phyloP scores from a whole-genome alignment of 441 rosid species.

The Pelargonium fulgidum region DNA sequence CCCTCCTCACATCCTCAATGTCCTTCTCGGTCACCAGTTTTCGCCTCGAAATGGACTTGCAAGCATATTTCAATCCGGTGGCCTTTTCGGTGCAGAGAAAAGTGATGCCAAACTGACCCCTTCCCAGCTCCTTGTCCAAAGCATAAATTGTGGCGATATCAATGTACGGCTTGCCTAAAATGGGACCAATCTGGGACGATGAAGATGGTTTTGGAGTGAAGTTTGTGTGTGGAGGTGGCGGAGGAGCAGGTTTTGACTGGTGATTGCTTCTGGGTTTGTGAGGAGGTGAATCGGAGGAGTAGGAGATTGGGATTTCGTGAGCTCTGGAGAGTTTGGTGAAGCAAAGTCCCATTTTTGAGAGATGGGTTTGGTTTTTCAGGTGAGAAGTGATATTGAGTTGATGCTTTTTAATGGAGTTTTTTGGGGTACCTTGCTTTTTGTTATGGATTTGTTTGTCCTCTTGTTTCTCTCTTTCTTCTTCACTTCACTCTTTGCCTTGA shows the following conservation, averaged over 20 bases:
- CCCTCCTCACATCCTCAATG: neutral
- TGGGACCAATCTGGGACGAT: neutral
- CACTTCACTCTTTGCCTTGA: neutral
- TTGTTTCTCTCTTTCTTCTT: neutral
- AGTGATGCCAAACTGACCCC: neutral
- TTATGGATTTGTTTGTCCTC: neutral
- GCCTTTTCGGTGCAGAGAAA: conserved; percentile 1
- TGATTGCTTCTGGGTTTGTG: conserved; percentile 16
- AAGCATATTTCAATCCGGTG: neutral
- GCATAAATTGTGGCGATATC: neutral
- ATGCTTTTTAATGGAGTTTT: neutral
- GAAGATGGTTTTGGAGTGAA: neutral
- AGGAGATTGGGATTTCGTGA: conserved; percentile 49
- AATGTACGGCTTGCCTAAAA: neutral
- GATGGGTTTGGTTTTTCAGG: neutral
- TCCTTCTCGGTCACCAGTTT: neutral
- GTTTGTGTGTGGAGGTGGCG: no score
- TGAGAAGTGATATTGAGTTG: neutral
- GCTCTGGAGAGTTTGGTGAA: conserved; percentile 29
- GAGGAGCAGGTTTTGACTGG: conserved; percentile 3
- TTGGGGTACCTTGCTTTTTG: no score
- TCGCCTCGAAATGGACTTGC: neutral
- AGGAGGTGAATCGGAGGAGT: conserved; percentile 40
- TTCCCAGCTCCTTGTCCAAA: neutral
- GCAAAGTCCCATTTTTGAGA: conserved; percentile 49